phyloP scores from a whole-genome alignment of 441 rosid species.

The Croton setiger region DNA sequence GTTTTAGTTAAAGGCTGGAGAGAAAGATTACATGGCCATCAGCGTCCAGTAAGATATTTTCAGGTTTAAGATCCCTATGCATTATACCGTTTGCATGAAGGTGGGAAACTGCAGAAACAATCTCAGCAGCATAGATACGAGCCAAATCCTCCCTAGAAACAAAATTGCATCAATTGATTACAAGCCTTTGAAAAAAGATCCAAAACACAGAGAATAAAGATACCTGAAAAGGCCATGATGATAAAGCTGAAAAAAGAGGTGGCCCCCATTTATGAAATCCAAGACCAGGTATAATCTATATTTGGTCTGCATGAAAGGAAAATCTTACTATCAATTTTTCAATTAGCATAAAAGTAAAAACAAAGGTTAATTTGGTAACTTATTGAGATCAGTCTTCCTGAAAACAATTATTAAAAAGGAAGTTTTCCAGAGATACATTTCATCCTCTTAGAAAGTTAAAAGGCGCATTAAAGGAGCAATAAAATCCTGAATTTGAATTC shows the following conservation, averaged over 20 bases:
- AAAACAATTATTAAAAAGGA: not conserved
- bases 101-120: constrained; percentile 84
- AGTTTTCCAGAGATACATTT: not conserved
- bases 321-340: not conserved
- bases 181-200: not conserved
- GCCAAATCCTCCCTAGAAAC: constrained; percentile 86
- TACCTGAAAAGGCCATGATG: constrained; percentile 97
- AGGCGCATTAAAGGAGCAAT: not conserved
- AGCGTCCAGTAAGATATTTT: constrained; percentile 76
- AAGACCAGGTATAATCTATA: constrained; percentile 83
- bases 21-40: constrained; percentile 74
- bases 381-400: not conserved
- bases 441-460: not conserved
- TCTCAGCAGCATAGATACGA: constrained; percentile 88
- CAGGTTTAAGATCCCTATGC: constrained; percentile 99
- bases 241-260: constrained; percentile 94
- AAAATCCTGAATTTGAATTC: not conserved
- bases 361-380: not conserved
- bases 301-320: constrained; percentile 62
- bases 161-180: constrained; percentile 19
- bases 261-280: constrained; percentile 95
- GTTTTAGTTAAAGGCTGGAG: constrained; percentile 5
- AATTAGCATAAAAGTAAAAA: not conserved
- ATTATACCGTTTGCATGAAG: constrained; percentile 92
- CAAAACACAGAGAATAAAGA: not conserved